Conservation (phyloP, 176 grass and related monocot genomes). For the Carex littledalei region DNA sequence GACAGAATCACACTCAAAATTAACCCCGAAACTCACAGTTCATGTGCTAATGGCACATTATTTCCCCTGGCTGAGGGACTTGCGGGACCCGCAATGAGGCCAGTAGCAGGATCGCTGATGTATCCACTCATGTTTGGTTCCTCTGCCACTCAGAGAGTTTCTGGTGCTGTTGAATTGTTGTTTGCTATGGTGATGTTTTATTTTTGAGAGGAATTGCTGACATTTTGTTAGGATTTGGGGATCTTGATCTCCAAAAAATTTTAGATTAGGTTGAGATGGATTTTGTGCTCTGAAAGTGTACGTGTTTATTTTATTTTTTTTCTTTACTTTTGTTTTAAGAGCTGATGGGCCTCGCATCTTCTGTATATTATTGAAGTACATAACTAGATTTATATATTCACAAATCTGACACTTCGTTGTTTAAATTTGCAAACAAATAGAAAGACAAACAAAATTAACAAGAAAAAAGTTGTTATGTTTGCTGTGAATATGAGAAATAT, state of each 20-base stretch:
- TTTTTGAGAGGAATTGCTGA: not conserved
- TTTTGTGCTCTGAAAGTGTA: not conserved
- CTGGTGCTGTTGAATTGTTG: not conserved
- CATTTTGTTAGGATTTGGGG: not conserved
- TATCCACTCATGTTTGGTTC: conserved; percentile 23
- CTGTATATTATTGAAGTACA: not conserved
- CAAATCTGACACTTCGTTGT: not conserved
- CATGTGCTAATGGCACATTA: conserved; percentile 54
- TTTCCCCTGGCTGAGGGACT: conserved; percentile 21
- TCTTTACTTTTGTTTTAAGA: not conserved
- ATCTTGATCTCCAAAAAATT: not conserved
- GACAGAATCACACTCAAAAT: not conserved
- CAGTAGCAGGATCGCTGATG: not conserved
- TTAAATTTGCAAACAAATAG: not conserved
- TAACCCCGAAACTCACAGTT: not conserved
- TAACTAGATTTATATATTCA: not conserved
- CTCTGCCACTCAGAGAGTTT: not conserved
- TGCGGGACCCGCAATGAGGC: not conserved
- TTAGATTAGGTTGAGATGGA: not conserved
- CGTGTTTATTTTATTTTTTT: not conserved
- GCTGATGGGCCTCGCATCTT: no score
- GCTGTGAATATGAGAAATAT: not conserved
- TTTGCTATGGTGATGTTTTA: not conserved
- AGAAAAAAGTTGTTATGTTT: not conserved
- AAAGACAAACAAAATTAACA: not conserved